Evolutionary conservation across 495 filamentous ascomycete genomes (phyloP), one percentile per base, ranked within the genome.

Genomic region (Neurospora sp.): DNA sequence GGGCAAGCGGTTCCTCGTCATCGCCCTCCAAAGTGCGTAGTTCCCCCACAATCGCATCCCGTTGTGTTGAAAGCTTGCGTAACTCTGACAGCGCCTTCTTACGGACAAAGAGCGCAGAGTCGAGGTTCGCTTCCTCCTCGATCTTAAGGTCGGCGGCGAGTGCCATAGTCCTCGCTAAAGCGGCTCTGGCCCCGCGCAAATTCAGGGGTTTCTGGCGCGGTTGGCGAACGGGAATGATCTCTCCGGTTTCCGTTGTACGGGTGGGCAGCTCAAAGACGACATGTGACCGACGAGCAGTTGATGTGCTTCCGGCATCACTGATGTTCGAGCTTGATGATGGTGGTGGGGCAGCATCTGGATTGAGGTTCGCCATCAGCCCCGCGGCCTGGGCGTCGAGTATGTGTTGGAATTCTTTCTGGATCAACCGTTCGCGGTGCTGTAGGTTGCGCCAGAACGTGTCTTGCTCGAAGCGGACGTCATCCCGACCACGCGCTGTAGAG

Each of bases 351-450:
- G 72, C 73, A 40, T 66, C 46, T 8, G 77, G 77, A 39, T 81
- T 78, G 5, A 76, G 70, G 66, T 78, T 73, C 37, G 72, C 84
- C 23, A 77, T 83, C 44, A 97, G 85, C 37, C 93, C 93, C 44
- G 90, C 88, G 66, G 91, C 90, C 82, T 98, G 95, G 0, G 92
- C 92, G 82, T 98, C 94, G 38, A 98, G 88, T 5, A 97, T 82
- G 37, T 83, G 78, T 80, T 98, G 95, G 5, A 98, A 86, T 69
- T 94, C 90, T 42, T 85, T 85, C 74, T 97, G 90, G 20, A 97
- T 89, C 70, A 88, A 82, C 35, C 79, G 84, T 73, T 91, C 88
- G 71, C 85, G 87, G n/a, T 78, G 78, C 69, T 80, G 79, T 2
- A 83, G 75, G 70, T 75, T 79, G 1, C 78, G 79, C 82, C 82